Conservation (phyloP, 345 rosid genomes). For the Corymbia maculata region DNA sequence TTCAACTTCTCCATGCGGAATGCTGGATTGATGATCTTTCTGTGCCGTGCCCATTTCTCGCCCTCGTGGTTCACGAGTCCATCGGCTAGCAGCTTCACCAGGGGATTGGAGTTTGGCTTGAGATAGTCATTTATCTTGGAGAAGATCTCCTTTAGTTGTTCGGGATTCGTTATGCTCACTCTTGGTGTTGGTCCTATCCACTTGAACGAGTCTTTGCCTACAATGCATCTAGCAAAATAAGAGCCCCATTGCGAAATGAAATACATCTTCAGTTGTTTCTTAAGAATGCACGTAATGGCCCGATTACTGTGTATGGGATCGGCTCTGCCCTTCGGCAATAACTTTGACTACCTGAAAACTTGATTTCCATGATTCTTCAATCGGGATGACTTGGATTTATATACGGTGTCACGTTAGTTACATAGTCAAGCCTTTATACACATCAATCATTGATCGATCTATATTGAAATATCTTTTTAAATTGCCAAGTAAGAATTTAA, state of each 20-base stretch:
- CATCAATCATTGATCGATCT: too few relatives aligned
- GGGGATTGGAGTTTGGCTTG: background rate
- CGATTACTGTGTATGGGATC: too few relatives aligned
- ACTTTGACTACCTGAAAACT: too few relatives aligned
- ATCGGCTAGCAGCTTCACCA: background rate
- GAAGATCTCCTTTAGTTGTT: conserved; percentile 2
- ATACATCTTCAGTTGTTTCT: background rate
- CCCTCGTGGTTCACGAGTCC: conserved; percentile 2
- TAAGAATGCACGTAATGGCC: background rate
- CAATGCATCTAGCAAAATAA: background rate
- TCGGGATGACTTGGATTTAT: too few relatives aligned
- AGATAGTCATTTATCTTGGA: background rate
- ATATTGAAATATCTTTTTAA: too few relatives aligned
- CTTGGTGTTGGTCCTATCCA: conserved; percentile 11
- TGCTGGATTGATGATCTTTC: conserved; percentile 19
- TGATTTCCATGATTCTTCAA: too few relatives aligned
- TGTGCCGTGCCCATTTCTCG: conserved; percentile 3
- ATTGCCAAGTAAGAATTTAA: too few relatives aligned
- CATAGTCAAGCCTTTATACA: too few relatives aligned
- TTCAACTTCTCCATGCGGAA: conserved; percentile 41
- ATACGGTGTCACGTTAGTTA: too few relatives aligned
- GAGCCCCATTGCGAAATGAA: background rate
- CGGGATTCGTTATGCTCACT: conserved; percentile 3
- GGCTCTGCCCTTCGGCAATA: too few relatives aligned
- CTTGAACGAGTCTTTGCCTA: conserved; percentile 6